Base-by-base conservation (phyloP, 176 grass and related monocot species). In the Canna indica region DNA sequence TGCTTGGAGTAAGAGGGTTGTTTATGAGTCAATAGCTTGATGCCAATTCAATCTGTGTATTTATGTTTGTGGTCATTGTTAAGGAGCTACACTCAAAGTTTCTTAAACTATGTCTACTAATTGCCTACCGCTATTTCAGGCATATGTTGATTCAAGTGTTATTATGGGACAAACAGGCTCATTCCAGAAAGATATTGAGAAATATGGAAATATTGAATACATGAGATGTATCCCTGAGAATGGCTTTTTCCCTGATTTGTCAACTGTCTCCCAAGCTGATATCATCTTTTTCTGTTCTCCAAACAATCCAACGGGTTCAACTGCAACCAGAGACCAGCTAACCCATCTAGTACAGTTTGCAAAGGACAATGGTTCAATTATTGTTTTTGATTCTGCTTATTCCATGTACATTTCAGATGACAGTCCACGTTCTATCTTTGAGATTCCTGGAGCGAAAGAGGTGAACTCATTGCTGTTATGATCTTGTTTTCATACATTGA, bases 221-320 rank as follows among this genome's bases (percentile, higher is more conserved):
- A 96, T 96, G 88, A 83, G 70, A 88, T 91, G 88, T 78, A 81
- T 34, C 48, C 88, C 85, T 17, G 83, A 91, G 79, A 96, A 96
- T 75, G 88, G 85, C 6, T 91, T 88, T 81, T 91, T 84, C 42
- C 91, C 88, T 56, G 91, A 96, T 76, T 76, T 96, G 24, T 91
- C 91, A 17, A 80, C 17, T 36, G 77, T 86, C 26, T 54, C 82
- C 36, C 77, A 35, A 46, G 85, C 85, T 63, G 88, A 96, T 84
- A 75, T 96, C 67, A 99, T 99, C 73, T 93, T 92, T 77, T 93
- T 99, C 26, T 99, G 89, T 80, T 96, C 93, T 68, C 93, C 86
- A 16, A 96, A 96, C 79, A 96, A 96, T 35, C 93, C 88, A 70
- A 96, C 88, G 15, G 88, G 93, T 58, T 83, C 83, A 44, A 48